phyloP scores from a whole-genome alignment of 805 yeast species.

The Ogataea pignaliae region DNA sequence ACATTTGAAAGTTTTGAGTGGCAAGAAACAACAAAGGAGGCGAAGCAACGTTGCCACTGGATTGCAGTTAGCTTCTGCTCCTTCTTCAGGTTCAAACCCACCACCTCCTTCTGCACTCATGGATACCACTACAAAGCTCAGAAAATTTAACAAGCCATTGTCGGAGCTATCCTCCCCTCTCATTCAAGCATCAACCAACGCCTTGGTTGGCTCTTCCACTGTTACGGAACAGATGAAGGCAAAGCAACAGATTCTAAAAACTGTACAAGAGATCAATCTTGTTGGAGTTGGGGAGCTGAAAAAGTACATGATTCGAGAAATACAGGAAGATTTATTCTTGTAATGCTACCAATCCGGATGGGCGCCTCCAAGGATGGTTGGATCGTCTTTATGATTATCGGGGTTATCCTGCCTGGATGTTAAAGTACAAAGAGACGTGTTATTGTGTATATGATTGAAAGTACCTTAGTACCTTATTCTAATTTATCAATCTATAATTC shows the following conservation, averaged over 20 bases:
- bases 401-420: too few species aligned
- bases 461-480: too few species aligned
- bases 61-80: not conserved
- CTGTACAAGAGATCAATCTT: conserved; percentile 7
- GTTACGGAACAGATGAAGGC: not conserved
- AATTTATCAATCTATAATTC: too few species aligned
- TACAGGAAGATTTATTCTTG: conserved; percentile 18
- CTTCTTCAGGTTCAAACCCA: not conserved
- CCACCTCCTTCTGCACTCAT: not conserved
- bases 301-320: conserved; percentile 7
- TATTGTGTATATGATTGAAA: too few species aligned
- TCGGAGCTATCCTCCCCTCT: conserved; percentile 9
- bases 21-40: conserved; percentile 3
- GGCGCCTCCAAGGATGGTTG: too few species aligned
- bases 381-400: too few species aligned
- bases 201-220: not conserved
- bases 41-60: not conserved
- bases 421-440: too few species aligned
- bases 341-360: not conserved
- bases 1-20: conserved; percentile 1
- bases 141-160: conserved; percentile 4
- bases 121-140: conserved; percentile 4
- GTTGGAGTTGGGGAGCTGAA: conserved; percentile 13
- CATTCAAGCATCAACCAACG: not conserved
- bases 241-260: conserved; percentile 1